phyloP scores from a whole-genome alignment of 768 basidiomycete genomes.

The Boletus rufocinnamomeus region DNA sequence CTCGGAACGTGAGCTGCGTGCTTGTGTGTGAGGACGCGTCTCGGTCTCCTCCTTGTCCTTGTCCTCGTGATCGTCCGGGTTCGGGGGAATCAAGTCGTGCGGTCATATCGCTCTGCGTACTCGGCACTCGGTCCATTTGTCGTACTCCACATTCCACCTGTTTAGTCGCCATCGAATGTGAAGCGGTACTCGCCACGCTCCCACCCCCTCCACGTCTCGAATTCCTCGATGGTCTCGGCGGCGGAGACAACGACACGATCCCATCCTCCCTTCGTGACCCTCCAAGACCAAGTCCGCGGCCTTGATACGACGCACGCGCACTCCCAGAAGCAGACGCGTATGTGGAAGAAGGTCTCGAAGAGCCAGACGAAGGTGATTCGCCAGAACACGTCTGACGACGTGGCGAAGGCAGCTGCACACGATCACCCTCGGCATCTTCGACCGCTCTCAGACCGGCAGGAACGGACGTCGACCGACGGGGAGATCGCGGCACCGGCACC shows the following conservation, averaged over 20 bases:
- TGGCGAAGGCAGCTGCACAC: constrained; percentile 13
- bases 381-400: constrained; percentile 11
- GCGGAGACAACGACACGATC: constrained; percentile 30
- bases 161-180: constrained; percentile 9
- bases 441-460: constrained; percentile 9
- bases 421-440: constrained; percentile 13
- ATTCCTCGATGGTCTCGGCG: constrained; percentile 24
- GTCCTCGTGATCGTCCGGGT: constrained; percentile 4
- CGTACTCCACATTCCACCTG: constrained; percentile 11
- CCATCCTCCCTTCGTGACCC: constrained; percentile 22
- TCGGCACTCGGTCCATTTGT: constrained; percentile 25
- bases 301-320: constrained; percentile 44
- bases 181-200: constrained; percentile 9
- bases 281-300: constrained; percentile 8
- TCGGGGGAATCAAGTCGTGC: constrained; percentile 20
- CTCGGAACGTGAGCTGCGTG: constrained; percentile 41
- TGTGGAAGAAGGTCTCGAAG: constrained; percentile 50
- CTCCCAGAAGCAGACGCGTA: constrained; percentile 30
- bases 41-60: constrained; percentile 3
- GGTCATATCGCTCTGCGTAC: constrained; percentile 36
- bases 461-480: constrained; percentile 24
- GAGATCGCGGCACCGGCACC: constrained; percentile 8
- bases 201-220: constrained; percentile 15
- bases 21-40: constrained; percentile 18
- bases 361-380: constrained; percentile 23